phyloP scores from a whole-genome alignment of 139 green algal genomes.

The Tetradesmus lagerheimii region DNA sequence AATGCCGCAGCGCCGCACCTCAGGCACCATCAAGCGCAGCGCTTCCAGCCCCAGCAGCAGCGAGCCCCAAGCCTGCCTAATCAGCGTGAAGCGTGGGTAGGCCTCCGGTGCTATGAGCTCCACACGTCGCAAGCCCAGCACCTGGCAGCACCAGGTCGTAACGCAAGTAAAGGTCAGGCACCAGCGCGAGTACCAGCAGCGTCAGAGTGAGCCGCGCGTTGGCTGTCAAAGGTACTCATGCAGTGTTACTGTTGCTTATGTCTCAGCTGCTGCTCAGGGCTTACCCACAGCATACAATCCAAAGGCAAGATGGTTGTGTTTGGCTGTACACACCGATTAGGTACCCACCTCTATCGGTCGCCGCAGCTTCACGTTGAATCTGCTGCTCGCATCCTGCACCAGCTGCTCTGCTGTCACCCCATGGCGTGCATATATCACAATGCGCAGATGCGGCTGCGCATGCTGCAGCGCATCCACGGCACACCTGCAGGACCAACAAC shows the following conservation, averaged over 20 bases:
- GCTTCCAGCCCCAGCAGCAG: slow-evolving; percentile 78
- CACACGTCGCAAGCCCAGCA: slow-evolving; percentile 72
- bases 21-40: slow-evolving; percentile 73
- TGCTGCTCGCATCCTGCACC: slow-evolving; percentile 54
- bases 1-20: slow-evolving; percentile 53
- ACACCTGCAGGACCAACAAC: slow-evolving; percentile 19
- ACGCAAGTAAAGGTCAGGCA: not conserved
- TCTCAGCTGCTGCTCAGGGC: not conserved
- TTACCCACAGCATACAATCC: not conserved
- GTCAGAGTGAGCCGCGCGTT: not conserved
- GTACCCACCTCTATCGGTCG: slow-evolving; percentile 61
- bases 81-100: slow-evolving; percentile 92
- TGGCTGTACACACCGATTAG: not conserved
- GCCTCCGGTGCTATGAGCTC: slow-evolving; percentile 66
- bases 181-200: not conserved
- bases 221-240: too few relatives aligned
- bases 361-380: slow-evolving; percentile 78
- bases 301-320: not conserved
- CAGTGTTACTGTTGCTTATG: not conserved
- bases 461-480: slow-evolving; percentile 42
- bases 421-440: slow-evolving; percentile 83
- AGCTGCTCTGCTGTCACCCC: slow-evolving; percentile 61
- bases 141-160: slow-evolving; percentile 60
- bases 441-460: not conserved
- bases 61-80: slow-evolving; percentile 83